A percentile compares a stretch with the other conserved stretches of the same genome.
These are phyloP conservation scores for Sanguinoderma infundibulare DNA, from an alignment of 1,284 basidiomycete genomes.

Conservation along the genomic window DNA sequence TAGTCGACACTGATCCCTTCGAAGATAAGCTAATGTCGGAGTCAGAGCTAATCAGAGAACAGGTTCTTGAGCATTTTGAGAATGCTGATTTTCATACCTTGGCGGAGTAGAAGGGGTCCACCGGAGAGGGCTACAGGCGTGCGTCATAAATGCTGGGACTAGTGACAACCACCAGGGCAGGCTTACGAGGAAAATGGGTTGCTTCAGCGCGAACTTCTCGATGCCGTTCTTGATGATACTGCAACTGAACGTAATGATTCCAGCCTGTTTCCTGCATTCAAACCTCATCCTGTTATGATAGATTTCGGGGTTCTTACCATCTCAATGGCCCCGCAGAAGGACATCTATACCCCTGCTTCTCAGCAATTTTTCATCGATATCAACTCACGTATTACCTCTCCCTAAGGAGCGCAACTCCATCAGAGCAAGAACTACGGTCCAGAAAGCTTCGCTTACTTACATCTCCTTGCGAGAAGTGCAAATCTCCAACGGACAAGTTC, in stretches of 20 bases:
- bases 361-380: neutral
- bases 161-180: neutral
- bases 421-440: neutral
- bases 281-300: neutral
- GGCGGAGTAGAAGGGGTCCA: constrained; percentile 75
- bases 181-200: constrained; percentile 74
- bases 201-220: constrained; percentile 74
- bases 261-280: constrained; percentile 51
- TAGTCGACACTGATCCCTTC: constrained; percentile 77
- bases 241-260: constrained; percentile 75
- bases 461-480: constrained; percentile 85
- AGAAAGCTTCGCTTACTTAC: constrained; percentile 40
- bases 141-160: neutral
- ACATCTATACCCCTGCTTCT: constrained; percentile 44
- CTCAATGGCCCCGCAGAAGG: constrained; percentile 83
- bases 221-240: constrained; percentile 79
- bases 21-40: constrained; percentile 57
- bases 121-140: constrained; percentile 61
- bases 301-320: constrained; percentile 47
- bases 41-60: neutral
- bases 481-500: constrained; percentile 78
- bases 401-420: constrained; percentile 39
- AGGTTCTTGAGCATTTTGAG: neutral
- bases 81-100: constrained; percentile 46
- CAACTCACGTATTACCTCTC: constrained; percentile 47